phyloP scores from a whole-genome alignment of 371 early-diverging fungal species.

The Racocetra persica region DNA sequence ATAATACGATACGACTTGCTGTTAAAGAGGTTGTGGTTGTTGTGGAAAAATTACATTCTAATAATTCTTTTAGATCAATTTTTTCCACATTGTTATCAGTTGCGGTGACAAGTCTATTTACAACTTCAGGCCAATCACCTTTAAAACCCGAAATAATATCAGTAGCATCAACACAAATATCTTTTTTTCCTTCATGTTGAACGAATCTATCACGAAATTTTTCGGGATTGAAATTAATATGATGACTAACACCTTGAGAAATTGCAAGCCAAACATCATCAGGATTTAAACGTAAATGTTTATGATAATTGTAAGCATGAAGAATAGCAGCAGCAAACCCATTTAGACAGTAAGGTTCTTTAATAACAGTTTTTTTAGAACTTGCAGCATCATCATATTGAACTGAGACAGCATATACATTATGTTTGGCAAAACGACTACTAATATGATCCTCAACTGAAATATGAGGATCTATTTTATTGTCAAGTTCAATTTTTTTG shows the following conservation, averaged over 20 bases:
- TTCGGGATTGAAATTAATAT: constrained; percentile 45
- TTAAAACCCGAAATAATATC: too few relatives aligned
- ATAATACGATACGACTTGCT: background rate
- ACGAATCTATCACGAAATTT: constrained; percentile 43
- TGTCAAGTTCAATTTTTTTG: too few relatives aligned
- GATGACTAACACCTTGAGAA: constrained; percentile 43
- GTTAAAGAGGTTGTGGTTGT: background rate
- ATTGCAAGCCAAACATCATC: constrained; percentile 47
- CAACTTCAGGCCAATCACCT: constrained; percentile 11
- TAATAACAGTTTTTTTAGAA: too few relatives aligned
- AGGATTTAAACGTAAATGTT: constrained; percentile 41
- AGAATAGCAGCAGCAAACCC: background rate
- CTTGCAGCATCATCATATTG: too few relatives aligned
- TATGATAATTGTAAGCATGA: constrained; percentile 45
- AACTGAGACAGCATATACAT: too few relatives aligned
- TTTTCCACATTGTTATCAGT: background rate
- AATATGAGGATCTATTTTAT: too few relatives aligned
- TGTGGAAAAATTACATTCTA: constrained; percentile 19
- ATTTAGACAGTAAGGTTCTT: too few relatives aligned
- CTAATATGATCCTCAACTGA: too few relatives aligned
- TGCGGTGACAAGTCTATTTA: background rate
- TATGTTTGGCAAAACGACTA: too few relatives aligned
- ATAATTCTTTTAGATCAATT: background rate
- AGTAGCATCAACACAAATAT: background rate
- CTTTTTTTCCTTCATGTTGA: constrained; percentile 20